These are phyloP conservation scores for Pulveroboletus sp. DNA, from an alignment of 1,284 basidiomycete species.

Conservation along the genomic window DNA sequence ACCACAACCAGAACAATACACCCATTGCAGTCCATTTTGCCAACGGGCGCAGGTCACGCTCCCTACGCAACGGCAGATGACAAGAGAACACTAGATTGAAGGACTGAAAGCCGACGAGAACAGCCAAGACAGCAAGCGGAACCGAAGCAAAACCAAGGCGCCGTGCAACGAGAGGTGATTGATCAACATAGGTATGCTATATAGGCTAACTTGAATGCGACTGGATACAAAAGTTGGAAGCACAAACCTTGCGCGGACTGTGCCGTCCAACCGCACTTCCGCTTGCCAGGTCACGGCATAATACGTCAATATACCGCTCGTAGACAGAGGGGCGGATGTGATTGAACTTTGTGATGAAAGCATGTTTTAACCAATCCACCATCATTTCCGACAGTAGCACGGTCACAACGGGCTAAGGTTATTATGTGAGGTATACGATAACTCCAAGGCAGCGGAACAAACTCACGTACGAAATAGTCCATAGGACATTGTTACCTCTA, in stretches of 20 bases:
- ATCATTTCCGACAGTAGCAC: constrained; percentile 92
- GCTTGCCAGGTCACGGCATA: constrained; percentile 91
- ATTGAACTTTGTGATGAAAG: constrained; percentile 98
- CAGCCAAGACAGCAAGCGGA: constrained; percentile 88
- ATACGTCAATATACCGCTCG: constrained; percentile 92
- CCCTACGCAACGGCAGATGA: constrained; percentile 43
- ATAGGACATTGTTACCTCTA: constrained; percentile 74
- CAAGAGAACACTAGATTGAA: constrained; percentile 60
- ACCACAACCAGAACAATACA: constrained; percentile 83
- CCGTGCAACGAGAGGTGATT: constrained; percentile 92
- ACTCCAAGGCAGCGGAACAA: neutral
- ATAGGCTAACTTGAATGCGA: constrained; percentile 9
- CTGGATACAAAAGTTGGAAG: neutral
- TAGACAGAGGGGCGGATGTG: constrained; percentile 95
- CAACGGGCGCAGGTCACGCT: constrained; percentile 43
- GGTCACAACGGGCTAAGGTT: constrained; percentile 78
- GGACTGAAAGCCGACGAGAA: constrained; percentile 86
- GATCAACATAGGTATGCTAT: constrained; percentile 90
- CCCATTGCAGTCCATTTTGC: constrained; percentile 68
- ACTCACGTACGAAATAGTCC: constrained; percentile 89
- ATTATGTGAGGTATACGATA: neutral
- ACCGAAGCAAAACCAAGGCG: constrained; percentile 93
- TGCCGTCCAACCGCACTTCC: constrained; percentile 72
- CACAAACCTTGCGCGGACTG: constrained; percentile 66
- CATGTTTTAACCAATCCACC: constrained; percentile 99